Evolutionary conservation across 495 filamentous ascomycete species (phyloP).

Genomic region (Podospora pseudopauciseta): DNA sequence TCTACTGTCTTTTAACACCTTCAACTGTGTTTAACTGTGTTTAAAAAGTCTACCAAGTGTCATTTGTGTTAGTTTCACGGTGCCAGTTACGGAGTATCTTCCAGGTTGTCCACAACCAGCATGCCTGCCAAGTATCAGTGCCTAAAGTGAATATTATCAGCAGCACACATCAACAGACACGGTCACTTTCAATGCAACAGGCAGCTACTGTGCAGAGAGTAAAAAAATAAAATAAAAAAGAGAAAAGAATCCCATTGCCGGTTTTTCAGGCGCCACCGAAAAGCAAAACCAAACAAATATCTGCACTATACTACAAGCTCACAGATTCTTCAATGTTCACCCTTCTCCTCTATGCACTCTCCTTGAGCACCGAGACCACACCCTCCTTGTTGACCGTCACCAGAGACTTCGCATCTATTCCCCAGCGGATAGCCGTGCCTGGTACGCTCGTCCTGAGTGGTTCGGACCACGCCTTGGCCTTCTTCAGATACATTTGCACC

Average conservation of each 20-base stretch:
- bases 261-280: neutral
- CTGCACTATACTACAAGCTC: neutral
- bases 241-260: neutral
- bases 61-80: too few relatives aligned
- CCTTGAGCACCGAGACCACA: slow-evolving; percentile 60
- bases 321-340: neutral
- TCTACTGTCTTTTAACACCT: too few relatives aligned
- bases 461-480: slow-evolving; percentile 83
- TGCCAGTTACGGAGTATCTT: too few relatives aligned
- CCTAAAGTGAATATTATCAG: neutral
- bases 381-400: slow-evolving; percentile 72
- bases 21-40: too few relatives aligned
- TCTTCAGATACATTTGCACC: slow-evolving; percentile 83
- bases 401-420: slow-evolving; percentile 66
- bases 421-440: slow-evolving; percentile 73
- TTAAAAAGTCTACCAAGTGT: too few relatives aligned
- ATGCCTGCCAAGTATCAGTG: neutral
- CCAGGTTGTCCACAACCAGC: too few relatives aligned
- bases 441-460: slow-evolving; percentile 70
- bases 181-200: too few relatives aligned
- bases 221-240: neutral
- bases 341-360: slow-evolving; percentile 22
- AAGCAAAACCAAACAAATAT: neutral
- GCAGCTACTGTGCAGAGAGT: too few relatives aligned
- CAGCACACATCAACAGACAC: too few relatives aligned